Evolutionary conservation across 2,329 filamentous ascomycete genomes (phyloP), one percentile per base, ranked within the genome.

Genomic region (Stachybotrys elegans): DNA sequence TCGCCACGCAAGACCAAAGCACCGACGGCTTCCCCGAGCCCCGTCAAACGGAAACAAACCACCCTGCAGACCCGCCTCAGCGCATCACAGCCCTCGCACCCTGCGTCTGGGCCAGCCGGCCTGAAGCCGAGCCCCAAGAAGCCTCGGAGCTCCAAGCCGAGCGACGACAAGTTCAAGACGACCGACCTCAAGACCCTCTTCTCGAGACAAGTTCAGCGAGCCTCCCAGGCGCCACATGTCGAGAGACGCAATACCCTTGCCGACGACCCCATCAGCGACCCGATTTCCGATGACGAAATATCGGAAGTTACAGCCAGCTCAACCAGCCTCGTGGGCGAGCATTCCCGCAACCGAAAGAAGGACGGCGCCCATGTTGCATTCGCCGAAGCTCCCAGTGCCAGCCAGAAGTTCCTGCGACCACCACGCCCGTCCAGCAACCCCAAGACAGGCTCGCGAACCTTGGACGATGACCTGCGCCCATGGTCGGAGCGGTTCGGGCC

Each of bases 401-500:
- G 75, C 50, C 76, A 78, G 51, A 72, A 66, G 46, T 83, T 81
- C 47, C 57, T 79, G 20, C 71, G 63, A 48, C 76, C 71, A 12
- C 55, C 66, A 8, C 57, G 58, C 21, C 61, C 61, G 42, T 52
- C 12, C 55, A 55, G 14, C 42, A 57, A 7, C 53, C 54, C 7
- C 50, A 51, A 4, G 32, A 56, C 6, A 68, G 13, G 22, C 16
- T 8, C 22, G 16, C 13, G 29, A n/a, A 23, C 16, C 11, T 14
- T 19, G 23, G 22, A 72, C 40, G 72, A 79, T 27, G 84, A 89
- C 51, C 66, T 73, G 40, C 78, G 85, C 42, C 90, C 92, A 4
- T 97, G 92, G 92, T 86, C 86, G 14, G 91, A 96, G 54, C 81
- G 83, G 53, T 97, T 89, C 63, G 83, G 79, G 3, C 92, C 92